phyloP scores from a whole-genome alignment of 176 grass and related monocot genomes.

The Musa troglodytarum region DNA sequence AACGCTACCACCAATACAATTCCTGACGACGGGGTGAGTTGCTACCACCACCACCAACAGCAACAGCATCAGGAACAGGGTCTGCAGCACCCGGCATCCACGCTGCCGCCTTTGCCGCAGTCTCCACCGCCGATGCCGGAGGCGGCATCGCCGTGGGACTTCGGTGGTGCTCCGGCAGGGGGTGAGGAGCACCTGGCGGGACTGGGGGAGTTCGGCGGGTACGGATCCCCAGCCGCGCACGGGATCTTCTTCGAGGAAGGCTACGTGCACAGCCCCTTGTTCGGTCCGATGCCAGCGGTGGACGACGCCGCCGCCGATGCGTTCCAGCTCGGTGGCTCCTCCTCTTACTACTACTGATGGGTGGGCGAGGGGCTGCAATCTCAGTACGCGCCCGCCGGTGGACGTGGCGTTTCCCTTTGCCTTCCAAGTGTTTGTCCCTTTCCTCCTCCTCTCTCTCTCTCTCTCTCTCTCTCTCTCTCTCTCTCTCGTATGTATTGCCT shows the following conservation, averaged over 20 bases:
- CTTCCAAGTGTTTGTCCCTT: not conserved
- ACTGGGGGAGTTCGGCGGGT: not conserved
- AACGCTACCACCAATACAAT: not conserved
- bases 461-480: too few species aligned
- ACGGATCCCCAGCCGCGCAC: constrained; percentile 29
- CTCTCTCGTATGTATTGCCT: too few species aligned
- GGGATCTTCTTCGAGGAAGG: constrained; percentile 95
- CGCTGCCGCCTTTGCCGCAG: not conserved
- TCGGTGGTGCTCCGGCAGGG: too few species aligned
- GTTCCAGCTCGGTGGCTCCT: constrained; percentile 87
- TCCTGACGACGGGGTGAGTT: too few species aligned
- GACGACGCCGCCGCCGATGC: constrained; percentile 69
- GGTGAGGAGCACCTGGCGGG: not conserved
- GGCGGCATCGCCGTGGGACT: constrained; percentile 12
- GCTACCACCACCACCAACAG: constrained; percentile 2
- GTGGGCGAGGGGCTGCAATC: not conserved
- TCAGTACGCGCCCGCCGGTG: not conserved
- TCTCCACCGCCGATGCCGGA: not conserved
- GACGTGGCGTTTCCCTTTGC: not conserved
- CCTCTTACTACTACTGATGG: constrained; percentile 53
- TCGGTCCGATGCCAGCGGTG: constrained; percentile 76
- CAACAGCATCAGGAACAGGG: constrained; percentile 19
- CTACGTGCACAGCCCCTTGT: constrained; percentile 94
- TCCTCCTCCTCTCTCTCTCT: not conserved
- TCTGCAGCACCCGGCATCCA: constrained; percentile 6